Base-by-base conservation (phyloP, 768 basidiomycete species). In the Rhodotorula toruloides region DNA sequence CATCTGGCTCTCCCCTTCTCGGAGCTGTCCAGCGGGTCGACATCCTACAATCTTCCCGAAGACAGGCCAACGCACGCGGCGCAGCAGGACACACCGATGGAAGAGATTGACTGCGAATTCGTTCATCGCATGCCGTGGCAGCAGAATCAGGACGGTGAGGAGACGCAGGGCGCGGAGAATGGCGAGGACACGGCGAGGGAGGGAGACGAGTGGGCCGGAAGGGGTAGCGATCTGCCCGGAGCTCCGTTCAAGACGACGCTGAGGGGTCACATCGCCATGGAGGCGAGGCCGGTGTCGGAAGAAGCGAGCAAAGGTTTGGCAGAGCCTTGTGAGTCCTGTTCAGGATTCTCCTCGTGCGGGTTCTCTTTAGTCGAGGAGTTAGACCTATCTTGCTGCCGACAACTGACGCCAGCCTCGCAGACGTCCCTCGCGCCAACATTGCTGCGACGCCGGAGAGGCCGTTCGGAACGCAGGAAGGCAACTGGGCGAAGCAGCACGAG, bases 401-500 rank as follows among this genome's bases (percentile, higher is more conserved):
- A n/a, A n/a, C n/a, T n/a, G n/a, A n/a, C n/a, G n/a, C n/a, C n/a
- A n/a, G n/a, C n/a, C n/a, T n/a, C 19, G 19, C 29, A 56, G 55
- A 57, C 56, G n/a, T 27, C 11, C 59, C 59, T 7, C 59, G 59
- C 50, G 59, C 59, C 59, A 60, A 60, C 42, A 52, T 70, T 40
- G 68, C 68, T 25, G 63, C 60, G 1, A 48, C 59, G 17, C 48
- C 53, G 13, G 68, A 70, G 34, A 43, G 49, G 27, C 68, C 68
- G n/a, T 31, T 54, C 42, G 68, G 68, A 0, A 70, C 60, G 14
- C 42, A 58, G 29, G 54, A 40, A 3, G 54, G 50, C 52, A 60
- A 42, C n/a, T 69, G 68, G 68, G 68, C 68, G 11, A 34, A 50
- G 39, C 36, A 48, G 21, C 68, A 69, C 59, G 47, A 69, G 32